phyloP scores from a whole-genome alignment of 257 asterid genomes.

The Nicotiana benthamiana region DNA sequence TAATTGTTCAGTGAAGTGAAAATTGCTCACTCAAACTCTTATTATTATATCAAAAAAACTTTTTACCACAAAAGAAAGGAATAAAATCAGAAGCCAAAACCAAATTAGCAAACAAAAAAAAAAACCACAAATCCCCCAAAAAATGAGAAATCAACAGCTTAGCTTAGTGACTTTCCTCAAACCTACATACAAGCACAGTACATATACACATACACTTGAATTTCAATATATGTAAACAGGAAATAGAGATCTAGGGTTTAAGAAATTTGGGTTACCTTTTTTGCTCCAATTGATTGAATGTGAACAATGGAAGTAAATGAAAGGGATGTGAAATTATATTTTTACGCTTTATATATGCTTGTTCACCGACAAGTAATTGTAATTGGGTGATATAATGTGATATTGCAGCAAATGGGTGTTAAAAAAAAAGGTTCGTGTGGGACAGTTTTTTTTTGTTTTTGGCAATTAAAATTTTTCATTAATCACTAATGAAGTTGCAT shows the following conservation, averaged over 20 bases:
- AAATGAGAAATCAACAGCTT: not conserved
- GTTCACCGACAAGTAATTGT: not conserved
- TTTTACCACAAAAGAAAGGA: not conserved
- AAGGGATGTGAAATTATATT: not conserved
- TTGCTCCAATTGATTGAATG: not conserved
- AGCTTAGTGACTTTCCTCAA: not conserved
- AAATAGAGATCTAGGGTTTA: not conserved
- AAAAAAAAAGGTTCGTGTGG: not conserved
- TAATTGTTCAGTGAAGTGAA: not conserved
- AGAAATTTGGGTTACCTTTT: not conserved
- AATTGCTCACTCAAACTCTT: not conserved
- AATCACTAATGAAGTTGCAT: too few species aligned
- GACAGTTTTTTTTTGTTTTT: not conserved
- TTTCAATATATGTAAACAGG: not conserved
- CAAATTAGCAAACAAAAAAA: not conserved
- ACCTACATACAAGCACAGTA: not conserved
- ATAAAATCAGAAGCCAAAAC: not conserved
- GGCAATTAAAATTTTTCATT: too few species aligned
- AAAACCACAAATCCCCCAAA: not conserved
- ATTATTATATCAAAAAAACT: not conserved
- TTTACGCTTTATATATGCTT: not conserved
- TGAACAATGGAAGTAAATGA: not conserved
- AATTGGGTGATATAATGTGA: not conserved
- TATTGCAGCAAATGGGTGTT: not conserved
- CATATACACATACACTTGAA: not conserved